A percentile compares a stretch with the other conserved stretches of the same genome.
phyloP scores from a whole-genome alignment of 495 filamentous ascomycete species.

The Aspergillus egyptiacus region DNA sequence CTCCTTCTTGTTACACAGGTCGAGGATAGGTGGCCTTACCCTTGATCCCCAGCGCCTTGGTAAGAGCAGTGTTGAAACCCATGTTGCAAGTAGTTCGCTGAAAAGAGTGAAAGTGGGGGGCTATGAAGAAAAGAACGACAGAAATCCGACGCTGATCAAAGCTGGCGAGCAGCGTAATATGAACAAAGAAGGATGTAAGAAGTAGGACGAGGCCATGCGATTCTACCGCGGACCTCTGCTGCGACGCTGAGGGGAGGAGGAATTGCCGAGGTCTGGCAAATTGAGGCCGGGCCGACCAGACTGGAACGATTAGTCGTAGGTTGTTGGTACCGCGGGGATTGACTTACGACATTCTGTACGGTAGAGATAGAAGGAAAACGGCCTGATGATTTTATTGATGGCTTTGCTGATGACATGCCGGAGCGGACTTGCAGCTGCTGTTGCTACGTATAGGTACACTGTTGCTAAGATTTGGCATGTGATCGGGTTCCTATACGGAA shows the following conservation, averaged over 20 bases:
- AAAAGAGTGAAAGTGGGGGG: neutral
- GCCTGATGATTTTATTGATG: neutral
- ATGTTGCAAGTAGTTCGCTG: constrained; percentile 41
- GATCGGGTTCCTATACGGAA: constrained; percentile 4
- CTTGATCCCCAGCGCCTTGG: constrained; percentile 79
- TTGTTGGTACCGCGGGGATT: neutral
- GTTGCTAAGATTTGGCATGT: constrained; percentile 6
- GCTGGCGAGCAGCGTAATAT: neutral
- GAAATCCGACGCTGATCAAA: neutral
- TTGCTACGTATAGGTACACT: neutral
- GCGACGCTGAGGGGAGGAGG: constrained; percentile 21
- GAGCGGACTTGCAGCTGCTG: neutral
- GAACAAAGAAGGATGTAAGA: neutral
- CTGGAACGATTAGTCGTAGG: constrained; percentile 6
- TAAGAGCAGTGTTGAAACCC: constrained; percentile 91
- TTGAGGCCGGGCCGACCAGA: constrained; percentile 11
- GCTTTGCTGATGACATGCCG: neutral
- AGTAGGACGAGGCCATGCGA: neutral
- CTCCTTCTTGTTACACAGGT: neutral
- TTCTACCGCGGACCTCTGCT: constrained; percentile 26
- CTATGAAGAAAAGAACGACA: neutral
- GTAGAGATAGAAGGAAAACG: neutral
- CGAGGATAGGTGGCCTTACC: constrained; percentile 35
- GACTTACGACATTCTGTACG: neutral
- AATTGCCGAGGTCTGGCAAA: constrained; percentile 33